Evolutionary conservation across 31 red algal species (phyloP).

Genomic region (Porphyra umbilicalis): DNA sequence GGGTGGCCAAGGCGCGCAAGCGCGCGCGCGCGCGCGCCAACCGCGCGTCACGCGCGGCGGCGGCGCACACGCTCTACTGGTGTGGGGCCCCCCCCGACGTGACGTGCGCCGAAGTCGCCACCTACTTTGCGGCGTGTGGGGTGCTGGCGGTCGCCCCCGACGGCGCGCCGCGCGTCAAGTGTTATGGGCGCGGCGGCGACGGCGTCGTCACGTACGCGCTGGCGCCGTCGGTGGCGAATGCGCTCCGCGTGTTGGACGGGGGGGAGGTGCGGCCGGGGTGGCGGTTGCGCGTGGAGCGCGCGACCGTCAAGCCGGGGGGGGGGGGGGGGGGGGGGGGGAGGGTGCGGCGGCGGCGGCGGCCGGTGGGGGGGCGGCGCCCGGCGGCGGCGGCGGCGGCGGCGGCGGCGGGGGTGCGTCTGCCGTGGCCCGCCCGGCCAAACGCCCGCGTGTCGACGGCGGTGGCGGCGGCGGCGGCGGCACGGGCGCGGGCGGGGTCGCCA

Average conservation of each 20-base stretch:
- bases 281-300: not conserved
- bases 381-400: not conserved
- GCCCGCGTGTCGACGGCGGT: not conserved
- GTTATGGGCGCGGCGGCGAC: slow-evolving; percentile 56
- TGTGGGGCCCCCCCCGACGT: slow-evolving; percentile 48
- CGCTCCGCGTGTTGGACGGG: slow-evolving; percentile 34
- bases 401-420: not conserved
- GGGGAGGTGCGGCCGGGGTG: slow-evolving; percentile 20
- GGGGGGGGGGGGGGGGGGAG: not conserved
- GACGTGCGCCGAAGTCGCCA: slow-evolving; percentile 34
- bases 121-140: slow-evolving; percentile 54
- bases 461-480: not conserved
- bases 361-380: not conserved
- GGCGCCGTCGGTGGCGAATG: slow-evolving; percentile 60
- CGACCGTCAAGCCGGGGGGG: not conserved
- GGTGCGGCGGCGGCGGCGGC: not conserved
- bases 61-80: slow-evolving; percentile 48
- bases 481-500: not conserved
- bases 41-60: not conserved
- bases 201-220: slow-evolving; percentile 65
- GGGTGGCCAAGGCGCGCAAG: slow-evolving; percentile 30
- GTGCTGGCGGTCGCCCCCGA: slow-evolving; percentile 37
- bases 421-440: not conserved
- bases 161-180: slow-evolving; percentile 41
- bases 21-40: slow-evolving; percentile 13